Evolutionary conservation across 2,329 filamentous ascomycete species (phyloP), one percentile per base, ranked within the genome.

Genomic region (Colletotrichum lupini): DNA sequence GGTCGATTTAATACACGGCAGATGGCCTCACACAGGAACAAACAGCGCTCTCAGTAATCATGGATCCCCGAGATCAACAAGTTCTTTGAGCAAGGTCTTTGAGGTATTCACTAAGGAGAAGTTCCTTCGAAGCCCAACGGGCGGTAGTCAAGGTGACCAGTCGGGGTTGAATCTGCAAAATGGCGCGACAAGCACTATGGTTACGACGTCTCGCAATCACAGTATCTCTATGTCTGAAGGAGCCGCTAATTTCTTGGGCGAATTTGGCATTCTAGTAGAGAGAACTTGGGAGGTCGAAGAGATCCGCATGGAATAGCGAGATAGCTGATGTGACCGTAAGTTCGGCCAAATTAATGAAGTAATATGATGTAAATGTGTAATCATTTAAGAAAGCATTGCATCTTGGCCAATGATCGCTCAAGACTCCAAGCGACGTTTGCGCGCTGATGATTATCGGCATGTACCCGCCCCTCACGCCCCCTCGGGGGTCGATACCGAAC

Each of bases 231-330:
- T 67, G 55, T 67, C 65, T 5, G 49, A 67, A 3, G 65, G 65
- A 32, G 65, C 65, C 8, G 65, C 65, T 9, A 60, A 59, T 22
- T 67, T 67, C 42, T 57, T 67, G 2, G 55, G 65, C 8, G 65
- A 67, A n/a, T 67, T 67, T 59, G 65, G 65, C 24, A 67, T 67
- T 7, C 26, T 49, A 4, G 65, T 67, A 5, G 65, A 67, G 56
- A 67, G 37, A 37, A 67, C 65, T 19, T 67, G 65, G 65, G 65
- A 46, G 30, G 65, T 67, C 14, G 52, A 67, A 16, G 65, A 67
- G 35, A 67, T 67, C 37, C 65, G 55, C 8, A 60, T 67, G 65
- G 32, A 42, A 52, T 67, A 52, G 28, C 14, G 37, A 6, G 37
- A 42, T 37, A 16, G 37, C 37, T 14, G 37, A 42, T 42, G 37